A percentile compares a stretch with the other conserved stretches of the same genome.
These are phyloP conservation scores for Fusarium sp. DNA, from an alignment of 2,329 filamentous ascomycete genomes.

Conservation along the genomic window DNA sequence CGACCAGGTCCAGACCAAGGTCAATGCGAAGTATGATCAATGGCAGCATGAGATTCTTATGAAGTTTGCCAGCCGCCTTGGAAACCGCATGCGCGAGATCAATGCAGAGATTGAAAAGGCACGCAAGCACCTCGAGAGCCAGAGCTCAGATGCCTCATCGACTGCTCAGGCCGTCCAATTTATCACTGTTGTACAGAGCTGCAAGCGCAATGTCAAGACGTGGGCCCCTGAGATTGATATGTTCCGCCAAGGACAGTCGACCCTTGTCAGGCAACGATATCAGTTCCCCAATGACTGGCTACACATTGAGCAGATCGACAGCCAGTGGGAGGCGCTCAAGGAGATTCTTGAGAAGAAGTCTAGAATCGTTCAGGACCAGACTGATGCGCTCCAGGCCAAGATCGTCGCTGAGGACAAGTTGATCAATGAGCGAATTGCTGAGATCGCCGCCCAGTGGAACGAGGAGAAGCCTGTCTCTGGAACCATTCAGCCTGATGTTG, in stretches of 20 bases:
- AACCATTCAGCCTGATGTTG: constrained; percentile 89
- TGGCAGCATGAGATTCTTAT: constrained; percentile 98
- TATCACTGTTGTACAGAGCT: constrained; percentile 97
- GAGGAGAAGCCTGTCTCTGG: constrained; percentile 97
- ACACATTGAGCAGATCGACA: constrained; percentile 94
- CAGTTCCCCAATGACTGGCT: constrained; percentile 96
- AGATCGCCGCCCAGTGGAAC: constrained; percentile 89
- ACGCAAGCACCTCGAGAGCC: constrained; percentile 87
- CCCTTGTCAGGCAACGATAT: constrained; percentile 89
- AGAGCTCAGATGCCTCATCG: constrained; percentile 92
- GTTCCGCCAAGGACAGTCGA: constrained; percentile 95
- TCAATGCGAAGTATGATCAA: constrained; percentile 99
- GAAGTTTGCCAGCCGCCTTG: constrained; percentile 91
- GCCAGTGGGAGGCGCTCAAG: constrained; percentile 93
- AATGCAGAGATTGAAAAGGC: constrained; percentile 93
- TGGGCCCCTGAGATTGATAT: constrained; percentile 97
- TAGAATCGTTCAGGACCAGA: constrained; percentile 96
- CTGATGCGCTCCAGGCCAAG: constrained; percentile 93
- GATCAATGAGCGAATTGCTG: constrained; percentile 86
- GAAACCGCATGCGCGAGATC: constrained; percentile 90
- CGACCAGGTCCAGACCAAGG: constrained; percentile 97
- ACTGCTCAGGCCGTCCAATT: constrained; percentile 98
- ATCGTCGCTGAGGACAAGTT: constrained; percentile 94
- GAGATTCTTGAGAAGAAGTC: constrained; percentile 92
- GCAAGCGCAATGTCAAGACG: constrained; percentile 90